Evolutionary conservation across 768 basidiomycete species (phyloP), one percentile per base, ranked within the genome.

Genomic region (Phlebiopsis flavidoalba): DNA sequence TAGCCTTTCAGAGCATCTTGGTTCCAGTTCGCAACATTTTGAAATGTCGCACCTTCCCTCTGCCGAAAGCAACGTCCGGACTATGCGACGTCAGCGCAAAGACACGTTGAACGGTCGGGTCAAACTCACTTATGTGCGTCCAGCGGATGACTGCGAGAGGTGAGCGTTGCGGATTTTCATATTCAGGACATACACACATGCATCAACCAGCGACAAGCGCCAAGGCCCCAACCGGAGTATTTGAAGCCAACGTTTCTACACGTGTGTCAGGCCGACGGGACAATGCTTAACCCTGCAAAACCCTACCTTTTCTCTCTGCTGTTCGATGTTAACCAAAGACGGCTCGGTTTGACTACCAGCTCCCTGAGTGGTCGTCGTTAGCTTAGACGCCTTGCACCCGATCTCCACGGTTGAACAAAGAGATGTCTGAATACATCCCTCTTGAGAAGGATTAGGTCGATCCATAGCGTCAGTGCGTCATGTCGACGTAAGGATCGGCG

Each of bases 401-500:
- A n/a, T n/a, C 75, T 5, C 87, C 90, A 51, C 90, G 79, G 67
- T 95, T 95, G 67, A 89, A 94, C 33, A 94, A n/a, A 73, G 17
- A 94, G 72, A 73, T 94, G 92, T 17, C 88, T 79, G 68, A 88
- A 93, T 3, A 93, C 92, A 12, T 83, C 91, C 40, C 87, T 75
- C 71, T 93, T 93, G 22, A 95, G 78, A 22, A 94, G 78, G 54
- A 94, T 88, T 1, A 95, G 79, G 73, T 95, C 93, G 45, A 94
- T 78, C 5, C 90, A 73, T 19, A 93, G 75, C 1, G 84, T 87
- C 61, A 93, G 73, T 0, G 79, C 75, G 70, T 93, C 91, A 63
- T 93, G 87, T 95, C 92, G 61, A 93, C 89, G 65, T 93, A 94
- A 59, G 90, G 90, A 72, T 95, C 93, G 0, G 86, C 91, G 67